Evolutionary conservation across 2,329 filamentous ascomycete species (phyloP).

Genomic region (Beauveria sp.): DNA sequence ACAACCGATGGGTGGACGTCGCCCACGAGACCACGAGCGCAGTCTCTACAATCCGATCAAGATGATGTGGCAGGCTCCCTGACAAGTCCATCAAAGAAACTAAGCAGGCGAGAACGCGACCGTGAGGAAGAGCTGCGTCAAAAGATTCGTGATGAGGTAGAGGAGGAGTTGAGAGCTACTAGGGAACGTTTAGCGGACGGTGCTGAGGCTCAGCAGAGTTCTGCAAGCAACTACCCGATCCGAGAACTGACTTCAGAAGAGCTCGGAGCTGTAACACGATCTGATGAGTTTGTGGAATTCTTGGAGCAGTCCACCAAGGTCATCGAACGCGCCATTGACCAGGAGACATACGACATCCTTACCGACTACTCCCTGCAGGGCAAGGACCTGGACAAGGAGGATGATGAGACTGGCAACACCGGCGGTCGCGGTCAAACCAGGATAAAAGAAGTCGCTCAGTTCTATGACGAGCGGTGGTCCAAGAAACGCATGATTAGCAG

Average conservation of each 20-base stretch:
- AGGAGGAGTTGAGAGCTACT: constrained; percentile 77
- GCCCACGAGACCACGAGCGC: constrained; percentile 38
- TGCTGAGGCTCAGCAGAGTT: constrained; percentile 17
- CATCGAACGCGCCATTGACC: constrained; percentile 88
- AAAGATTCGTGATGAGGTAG: constrained; percentile 79
- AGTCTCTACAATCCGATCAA: constrained; percentile 46
- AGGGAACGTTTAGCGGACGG: constrained; percentile 51
- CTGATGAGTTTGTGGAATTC: constrained; percentile 90
- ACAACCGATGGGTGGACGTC: constrained; percentile 69
- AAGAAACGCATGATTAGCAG: constrained; percentile 97
- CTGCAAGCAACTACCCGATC: constrained; percentile 59
- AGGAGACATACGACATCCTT: constrained; percentile 86
- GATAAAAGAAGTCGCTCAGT: constrained; percentile 83
- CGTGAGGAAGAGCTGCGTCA: constrained; percentile 84
- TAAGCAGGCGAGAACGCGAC: constrained; percentile 72
- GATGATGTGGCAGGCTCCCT: constrained; percentile 50
- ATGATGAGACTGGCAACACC: constrained; percentile 65
- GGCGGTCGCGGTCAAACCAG: constrained; percentile 64
- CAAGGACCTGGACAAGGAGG: constrained; percentile 69
- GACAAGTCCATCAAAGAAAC: constrained; percentile 60
- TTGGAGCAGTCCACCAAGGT: constrained; percentile 94
- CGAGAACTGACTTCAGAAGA: constrained; percentile 78
- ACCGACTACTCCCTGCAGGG: constrained; percentile 87
- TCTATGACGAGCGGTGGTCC: constrained; percentile 92
- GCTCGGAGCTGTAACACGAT: constrained; percentile 80